These are phyloP conservation scores for Erucastrum elatum DNA, from an alignment of 345 rosid genomes.

Conservation along the genomic window DNA sequence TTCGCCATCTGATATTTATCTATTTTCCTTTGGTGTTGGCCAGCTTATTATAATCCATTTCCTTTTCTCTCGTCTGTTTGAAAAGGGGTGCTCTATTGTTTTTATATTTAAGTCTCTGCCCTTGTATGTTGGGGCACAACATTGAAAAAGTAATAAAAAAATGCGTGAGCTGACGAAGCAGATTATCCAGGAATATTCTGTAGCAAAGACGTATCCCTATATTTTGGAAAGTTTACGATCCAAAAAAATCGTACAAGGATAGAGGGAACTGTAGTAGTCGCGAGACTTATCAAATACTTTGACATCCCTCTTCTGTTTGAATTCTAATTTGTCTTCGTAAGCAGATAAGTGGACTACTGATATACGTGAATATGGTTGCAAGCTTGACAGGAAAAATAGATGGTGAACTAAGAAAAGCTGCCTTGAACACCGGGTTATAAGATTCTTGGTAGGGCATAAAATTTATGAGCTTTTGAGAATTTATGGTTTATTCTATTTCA, in stretches of 20 bases:
- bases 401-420: slow-evolving; percentile 95
- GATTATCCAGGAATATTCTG: slow-evolving; percentile 67
- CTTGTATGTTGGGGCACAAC: slow-evolving; percentile 75
- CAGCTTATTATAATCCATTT: neutral
- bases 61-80: neutral
- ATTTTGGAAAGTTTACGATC: slow-evolving; percentile 97
- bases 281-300: neutral
- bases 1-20: slow-evolving; percentile 26
- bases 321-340: slow-evolving; percentile 20
- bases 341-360: slow-evolving; percentile 87
- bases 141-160: slow-evolving; percentile 98
- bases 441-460: slow-evolving; percentile 62
- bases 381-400: slow-evolving; percentile 93
- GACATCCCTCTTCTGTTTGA: slow-evolving; percentile 10
- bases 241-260: slow-evolving; percentile 95
- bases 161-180: slow-evolving; percentile 92
- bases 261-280: slow-evolving; percentile 80
- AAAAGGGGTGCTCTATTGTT: neutral
- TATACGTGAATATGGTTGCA: slow-evolving; percentile 85
- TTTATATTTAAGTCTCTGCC: neutral
- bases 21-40: slow-evolving; percentile 5
- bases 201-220: slow-evolving; percentile 71
- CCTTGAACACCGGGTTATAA: slow-evolving; percentile 35
- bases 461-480: neutral
- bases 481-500: neutral